Percentiles rank a stretch among this genome's conserved stretches.
Evolutionary conservation across 345 rosid species (phyloP).

Genomic region (Gossypium ekmanianum): DNA sequence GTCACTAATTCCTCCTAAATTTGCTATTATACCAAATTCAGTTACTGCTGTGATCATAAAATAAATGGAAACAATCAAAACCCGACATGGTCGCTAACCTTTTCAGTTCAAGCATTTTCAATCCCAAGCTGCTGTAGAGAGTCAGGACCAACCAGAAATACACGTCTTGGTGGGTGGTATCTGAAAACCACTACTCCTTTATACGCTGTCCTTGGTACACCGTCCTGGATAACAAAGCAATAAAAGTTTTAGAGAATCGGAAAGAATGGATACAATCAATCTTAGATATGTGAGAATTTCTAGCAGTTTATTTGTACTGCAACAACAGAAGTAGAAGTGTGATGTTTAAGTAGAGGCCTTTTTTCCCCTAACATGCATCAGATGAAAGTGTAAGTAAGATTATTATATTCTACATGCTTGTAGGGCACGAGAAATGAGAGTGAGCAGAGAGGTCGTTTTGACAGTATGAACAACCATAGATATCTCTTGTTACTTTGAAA

Average conservation of each 20-base stretch:
- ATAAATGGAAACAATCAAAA: background rate
- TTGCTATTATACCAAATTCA: background rate
- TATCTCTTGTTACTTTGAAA: background rate
- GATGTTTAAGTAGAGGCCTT: background rate
- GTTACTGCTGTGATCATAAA: background rate
- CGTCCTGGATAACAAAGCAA: conserved; percentile 50
- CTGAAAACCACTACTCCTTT: conserved; percentile 89
- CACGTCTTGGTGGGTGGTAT: conserved; percentile 51
- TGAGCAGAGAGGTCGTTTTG: background rate
- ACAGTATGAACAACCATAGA: background rate
- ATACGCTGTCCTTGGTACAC: conserved; percentile 91
- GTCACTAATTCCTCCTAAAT: background rate
- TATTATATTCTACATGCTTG: background rate
- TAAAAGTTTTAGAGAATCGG: background rate
- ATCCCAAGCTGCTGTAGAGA: conserved; percentile 62
- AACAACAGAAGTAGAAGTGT: background rate
- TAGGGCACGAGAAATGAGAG: background rate
- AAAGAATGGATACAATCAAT: background rate
- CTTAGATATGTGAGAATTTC: background rate
- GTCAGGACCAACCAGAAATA: conserved; percentile 73
- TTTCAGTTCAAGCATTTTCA: conserved; percentile 36
- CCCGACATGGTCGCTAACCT: background rate
- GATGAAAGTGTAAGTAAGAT: background rate
- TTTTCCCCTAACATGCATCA: background rate
- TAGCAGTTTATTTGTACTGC: background rate